phyloP scores from a whole-genome alignment of 2,329 filamentous ascomycete species.

The Colletotrichum sp. region DNA sequence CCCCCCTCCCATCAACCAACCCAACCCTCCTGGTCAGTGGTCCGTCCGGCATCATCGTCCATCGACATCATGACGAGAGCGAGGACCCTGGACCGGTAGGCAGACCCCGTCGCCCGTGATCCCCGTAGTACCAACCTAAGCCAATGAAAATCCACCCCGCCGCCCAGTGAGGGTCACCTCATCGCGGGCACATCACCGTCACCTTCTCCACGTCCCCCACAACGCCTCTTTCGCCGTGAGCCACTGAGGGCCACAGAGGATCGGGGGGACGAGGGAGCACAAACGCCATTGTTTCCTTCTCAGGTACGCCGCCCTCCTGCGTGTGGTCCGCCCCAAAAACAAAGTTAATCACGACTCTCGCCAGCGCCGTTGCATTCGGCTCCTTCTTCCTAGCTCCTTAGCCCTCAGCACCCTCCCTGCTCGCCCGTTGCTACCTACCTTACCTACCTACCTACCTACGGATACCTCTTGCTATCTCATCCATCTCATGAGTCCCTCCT shows the following conservation, averaged over 20 bases:
- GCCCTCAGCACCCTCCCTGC: neutral
- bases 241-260: neutral
- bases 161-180: slow-evolving; percentile 1
- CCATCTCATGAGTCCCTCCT: neutral
- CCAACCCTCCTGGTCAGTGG: neutral
- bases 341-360: slow-evolving; percentile 20
- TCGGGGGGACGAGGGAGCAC: neutral
- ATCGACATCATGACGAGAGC: slow-evolving; percentile 2
- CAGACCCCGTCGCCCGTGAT: neutral
- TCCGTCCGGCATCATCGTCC: slow-evolving; percentile 1
- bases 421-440: neutral
- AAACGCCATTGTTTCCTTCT: slow-evolving; percentile 13
- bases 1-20: neutral
- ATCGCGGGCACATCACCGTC: slow-evolving; percentile 17
- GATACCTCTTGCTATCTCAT: neutral
- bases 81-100: slow-evolving; percentile 14
- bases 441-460: too few species aligned
- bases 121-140: neutral
- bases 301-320: slow-evolving; percentile 3
- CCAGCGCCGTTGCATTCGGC: slow-evolving; percentile 19
- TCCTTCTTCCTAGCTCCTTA: slow-evolving; percentile 6
- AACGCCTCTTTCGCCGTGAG: neutral
- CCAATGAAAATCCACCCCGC: neutral
- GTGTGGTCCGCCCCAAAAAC: slow-evolving; percentile 4
- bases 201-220: slow-evolving; percentile 20